phyloP scores from a whole-genome alignment of 495 filamentous ascomycete genomes.

The Lophium mytilinum region DNA sequence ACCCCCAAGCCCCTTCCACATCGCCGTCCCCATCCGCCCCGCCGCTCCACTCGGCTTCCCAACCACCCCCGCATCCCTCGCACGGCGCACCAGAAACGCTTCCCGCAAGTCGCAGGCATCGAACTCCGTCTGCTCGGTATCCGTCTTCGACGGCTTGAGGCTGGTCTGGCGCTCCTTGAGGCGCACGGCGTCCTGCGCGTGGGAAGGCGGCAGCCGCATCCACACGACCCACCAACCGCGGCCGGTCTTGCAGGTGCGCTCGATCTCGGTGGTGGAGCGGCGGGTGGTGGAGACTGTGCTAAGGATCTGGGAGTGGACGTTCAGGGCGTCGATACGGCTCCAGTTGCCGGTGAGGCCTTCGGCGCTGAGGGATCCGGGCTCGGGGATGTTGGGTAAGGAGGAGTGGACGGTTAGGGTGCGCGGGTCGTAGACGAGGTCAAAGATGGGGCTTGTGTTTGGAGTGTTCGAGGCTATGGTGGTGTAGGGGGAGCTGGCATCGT shows the following conservation, averaged over 20 bases:
- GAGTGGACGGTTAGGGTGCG: slow-evolving; percentile 65
- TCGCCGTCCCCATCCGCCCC: slow-evolving; percentile 31
- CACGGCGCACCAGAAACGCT: slow-evolving; percentile 70
- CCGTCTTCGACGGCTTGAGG: neutral
- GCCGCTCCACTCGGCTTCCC: slow-evolving; percentile 25
- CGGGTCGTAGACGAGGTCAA: slow-evolving; percentile 83
- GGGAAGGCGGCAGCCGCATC: slow-evolving; percentile 57
- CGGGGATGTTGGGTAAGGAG: slow-evolving; percentile 85
- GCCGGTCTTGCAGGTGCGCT: slow-evolving; percentile 84
- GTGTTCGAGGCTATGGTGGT: slow-evolving; percentile 25
- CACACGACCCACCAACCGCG: slow-evolving; percentile 97
- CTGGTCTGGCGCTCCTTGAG: too few species aligned
- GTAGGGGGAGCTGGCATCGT: slow-evolving; percentile 26
- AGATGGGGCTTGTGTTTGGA: slow-evolving; percentile 47
- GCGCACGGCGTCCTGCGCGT: neutral
- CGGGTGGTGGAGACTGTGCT: slow-evolving; percentile 61
- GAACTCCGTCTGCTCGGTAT: slow-evolving; percentile 6
- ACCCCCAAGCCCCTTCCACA: slow-evolving; percentile 30
- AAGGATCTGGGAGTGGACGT: slow-evolving; percentile 79
- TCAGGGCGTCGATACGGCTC: slow-evolving; percentile 84
- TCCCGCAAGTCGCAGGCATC: slow-evolving; percentile 39
- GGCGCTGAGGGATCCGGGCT: slow-evolving; percentile 37
- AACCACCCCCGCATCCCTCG: slow-evolving; percentile 54
- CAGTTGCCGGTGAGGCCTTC: slow-evolving; percentile 37
- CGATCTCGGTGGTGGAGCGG: slow-evolving; percentile 47